Percentiles rank a stretch among this genome's conserved stretches.
These are phyloP conservation scores for Trichomonas vaginalis DNA, from an alignment of 208 protist genomes.

Conservation along the genomic window DNA sequence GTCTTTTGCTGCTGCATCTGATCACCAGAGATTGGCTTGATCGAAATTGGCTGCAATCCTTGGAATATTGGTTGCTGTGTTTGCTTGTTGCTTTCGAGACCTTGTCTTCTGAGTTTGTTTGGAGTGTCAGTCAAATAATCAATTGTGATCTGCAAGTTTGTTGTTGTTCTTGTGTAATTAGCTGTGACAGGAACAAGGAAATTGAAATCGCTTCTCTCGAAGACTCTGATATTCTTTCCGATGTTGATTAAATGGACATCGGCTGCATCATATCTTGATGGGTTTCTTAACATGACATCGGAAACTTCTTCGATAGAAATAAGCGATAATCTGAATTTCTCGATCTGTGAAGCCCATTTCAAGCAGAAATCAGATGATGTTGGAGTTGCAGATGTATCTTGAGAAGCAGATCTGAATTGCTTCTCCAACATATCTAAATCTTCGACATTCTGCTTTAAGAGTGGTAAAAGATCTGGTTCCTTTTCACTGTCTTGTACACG, in stretches of 20 bases:
- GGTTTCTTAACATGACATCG: not conserved
- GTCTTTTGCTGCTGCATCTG: not conserved
- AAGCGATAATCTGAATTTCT: not conserved
- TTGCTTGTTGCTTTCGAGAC: not conserved
- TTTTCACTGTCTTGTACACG: not conserved
- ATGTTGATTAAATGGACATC: not conserved
- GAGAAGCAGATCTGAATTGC: not conserved
- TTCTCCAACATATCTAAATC: not conserved
- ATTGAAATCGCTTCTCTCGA: not conserved
- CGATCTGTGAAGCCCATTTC: not conserved
- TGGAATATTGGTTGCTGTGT: not conserved
- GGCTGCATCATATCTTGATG: not conserved
- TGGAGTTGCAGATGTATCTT: not conserved
- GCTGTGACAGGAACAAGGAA: not conserved
- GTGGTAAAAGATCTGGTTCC: not conserved
- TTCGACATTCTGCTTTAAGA: not conserved
- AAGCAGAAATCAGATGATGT: not conserved
- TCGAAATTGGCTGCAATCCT: not conserved
- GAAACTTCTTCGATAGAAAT: not conserved
- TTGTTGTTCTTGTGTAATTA: not conserved
- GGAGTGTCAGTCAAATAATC: not conserved
- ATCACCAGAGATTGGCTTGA: no score
- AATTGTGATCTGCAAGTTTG: not conserved
- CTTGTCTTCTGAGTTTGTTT: not conserved
- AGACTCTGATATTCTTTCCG: not conserved